A percentile compares a stretch with the other conserved stretches of the same genome.
Conservation (phyloP, 352 stramenopile species). For the Phytophthora constricta region DNA sequence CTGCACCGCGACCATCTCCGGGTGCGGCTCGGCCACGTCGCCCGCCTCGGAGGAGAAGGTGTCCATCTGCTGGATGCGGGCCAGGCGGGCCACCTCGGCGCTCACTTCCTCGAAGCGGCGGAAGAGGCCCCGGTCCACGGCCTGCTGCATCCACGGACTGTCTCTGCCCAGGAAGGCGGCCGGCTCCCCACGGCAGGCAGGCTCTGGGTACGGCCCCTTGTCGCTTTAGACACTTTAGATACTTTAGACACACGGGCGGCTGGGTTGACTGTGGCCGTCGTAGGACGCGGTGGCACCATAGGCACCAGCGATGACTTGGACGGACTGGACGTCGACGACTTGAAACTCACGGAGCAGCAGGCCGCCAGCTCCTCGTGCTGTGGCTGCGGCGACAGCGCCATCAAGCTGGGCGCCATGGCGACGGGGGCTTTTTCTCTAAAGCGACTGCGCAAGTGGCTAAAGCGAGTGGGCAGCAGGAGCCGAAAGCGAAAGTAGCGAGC, state of each 20-base stretch:
- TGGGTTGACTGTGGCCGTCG: constrained; percentile 25
- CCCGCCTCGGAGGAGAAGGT: constrained; percentile 17
- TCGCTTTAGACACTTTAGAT: neutral
- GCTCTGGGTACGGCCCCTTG: constrained; percentile 42
- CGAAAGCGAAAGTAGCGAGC: constrained; percentile 23
- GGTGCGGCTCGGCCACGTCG: constrained; percentile 22
- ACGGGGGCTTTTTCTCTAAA: too few relatives aligned
- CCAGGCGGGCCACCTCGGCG: constrained; percentile 49
- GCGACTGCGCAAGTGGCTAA: constrained; percentile 35
- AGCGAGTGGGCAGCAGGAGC: constrained; percentile 34
- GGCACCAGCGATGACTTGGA: constrained; percentile 4
- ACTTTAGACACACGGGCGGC: neutral
- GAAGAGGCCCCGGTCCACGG: constrained; percentile 66
- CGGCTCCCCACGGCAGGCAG: constrained; percentile 22
- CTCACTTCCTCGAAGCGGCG: constrained; percentile 63
- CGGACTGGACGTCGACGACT: constrained; percentile 3
- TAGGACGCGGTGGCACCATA: constrained; percentile 12
- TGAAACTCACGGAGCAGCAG: constrained; percentile 14
- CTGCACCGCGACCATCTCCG: constrained; percentile 51
- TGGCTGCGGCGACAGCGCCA: constrained; percentile 19
- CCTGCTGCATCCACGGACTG: constrained; percentile 32
- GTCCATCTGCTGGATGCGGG: constrained; percentile 46
- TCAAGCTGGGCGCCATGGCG: constrained; percentile 50
- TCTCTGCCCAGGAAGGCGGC: constrained; percentile 3
- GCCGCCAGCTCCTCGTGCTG: constrained; percentile 4